phyloP scores from a whole-genome alignment of 106 monocot genomes.

The Amphibolis antarctica region DNA sequence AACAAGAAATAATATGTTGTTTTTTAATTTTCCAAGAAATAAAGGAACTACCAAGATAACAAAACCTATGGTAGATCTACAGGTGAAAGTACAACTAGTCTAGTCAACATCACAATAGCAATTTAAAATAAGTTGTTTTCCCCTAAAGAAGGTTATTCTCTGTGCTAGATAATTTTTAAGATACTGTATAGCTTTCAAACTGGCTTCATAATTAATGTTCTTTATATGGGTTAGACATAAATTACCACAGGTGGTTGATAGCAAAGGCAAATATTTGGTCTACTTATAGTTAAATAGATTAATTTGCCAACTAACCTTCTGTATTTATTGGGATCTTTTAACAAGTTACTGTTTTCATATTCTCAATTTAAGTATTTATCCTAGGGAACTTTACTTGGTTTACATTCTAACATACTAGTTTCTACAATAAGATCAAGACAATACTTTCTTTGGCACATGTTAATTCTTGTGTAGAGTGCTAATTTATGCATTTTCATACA shows the following conservation, averaged over 20 bases:
- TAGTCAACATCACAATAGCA: too few species aligned
- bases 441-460: too few species aligned
- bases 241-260: not conserved
- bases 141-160: not conserved
- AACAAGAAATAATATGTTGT: too few species aligned
- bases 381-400: not conserved
- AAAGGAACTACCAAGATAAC: not conserved
- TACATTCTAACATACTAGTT: not conserved
- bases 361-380: not conserved
- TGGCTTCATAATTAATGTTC: not conserved
- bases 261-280: not conserved
- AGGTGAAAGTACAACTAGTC: too few species aligned
- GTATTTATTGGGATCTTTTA: not conserved
- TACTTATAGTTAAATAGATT: not conserved
- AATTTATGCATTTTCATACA: too few species aligned
- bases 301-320: not conserved
- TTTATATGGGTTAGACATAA: not conserved
- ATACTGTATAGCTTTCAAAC: not conserved
- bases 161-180: not conserved
- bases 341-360: not conserved
- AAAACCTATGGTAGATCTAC: not conserved
- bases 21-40: too few species aligned
- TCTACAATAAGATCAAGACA: not conserved
- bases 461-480: too few species aligned
- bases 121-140: too few species aligned